A percentile compares a stretch with the other conserved stretches of the same genome.
Conservation (phyloP, 768 basidiomycete species). For the Naematelia encephala region DNA sequence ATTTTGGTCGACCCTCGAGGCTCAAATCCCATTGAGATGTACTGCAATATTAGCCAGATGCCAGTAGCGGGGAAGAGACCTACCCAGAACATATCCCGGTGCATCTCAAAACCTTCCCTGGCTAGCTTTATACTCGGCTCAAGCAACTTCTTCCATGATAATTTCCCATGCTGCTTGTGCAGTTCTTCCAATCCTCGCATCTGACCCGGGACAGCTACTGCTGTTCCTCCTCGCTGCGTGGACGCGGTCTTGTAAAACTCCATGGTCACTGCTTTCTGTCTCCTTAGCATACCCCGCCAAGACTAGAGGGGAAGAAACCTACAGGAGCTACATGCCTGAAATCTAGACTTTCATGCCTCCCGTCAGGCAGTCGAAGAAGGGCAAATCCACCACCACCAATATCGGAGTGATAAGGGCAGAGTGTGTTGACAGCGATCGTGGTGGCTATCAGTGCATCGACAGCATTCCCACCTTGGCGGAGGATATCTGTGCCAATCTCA, state of each 20-base stretch:
- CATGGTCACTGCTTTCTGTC: constrained; percentile 26
- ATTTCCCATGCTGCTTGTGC: constrained; percentile 68
- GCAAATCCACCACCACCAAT: constrained; percentile 45
- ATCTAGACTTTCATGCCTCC: constrained; percentile 27
- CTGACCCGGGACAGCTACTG: constrained; percentile 86
- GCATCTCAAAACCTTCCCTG: constrained; percentile 59
- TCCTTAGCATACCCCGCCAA: too few species aligned
- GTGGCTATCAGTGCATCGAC: constrained; percentile 40
- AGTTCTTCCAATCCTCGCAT: constrained; percentile 81
- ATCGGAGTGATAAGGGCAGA: constrained; percentile 33
- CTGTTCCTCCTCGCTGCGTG: constrained; percentile 63
- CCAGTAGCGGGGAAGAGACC: constrained; percentile 10
- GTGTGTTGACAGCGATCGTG: constrained; percentile 30
- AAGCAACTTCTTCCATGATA: constrained; percentile 73
- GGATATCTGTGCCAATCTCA: constrained; percentile 28
- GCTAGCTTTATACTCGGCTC: constrained; percentile 71
- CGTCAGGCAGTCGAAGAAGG: constrained; percentile 20
- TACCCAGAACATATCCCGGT: constrained; percentile 26
- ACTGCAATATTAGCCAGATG: constrained; percentile 14
- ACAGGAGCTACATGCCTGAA: constrained; percentile 42
- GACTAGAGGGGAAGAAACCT: constrained; percentile 11
- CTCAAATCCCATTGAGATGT: constrained; percentile 8
- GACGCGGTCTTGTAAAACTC: constrained; percentile 33
- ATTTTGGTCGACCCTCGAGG: constrained; percentile 17
- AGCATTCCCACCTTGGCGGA: constrained; percentile 34